A percentile compares a stretch with the other conserved stretches of the same genome.
phyloP scores from a whole-genome alignment of 352 stramenopile genomes.

The Phytopythium oedochilum region DNA sequence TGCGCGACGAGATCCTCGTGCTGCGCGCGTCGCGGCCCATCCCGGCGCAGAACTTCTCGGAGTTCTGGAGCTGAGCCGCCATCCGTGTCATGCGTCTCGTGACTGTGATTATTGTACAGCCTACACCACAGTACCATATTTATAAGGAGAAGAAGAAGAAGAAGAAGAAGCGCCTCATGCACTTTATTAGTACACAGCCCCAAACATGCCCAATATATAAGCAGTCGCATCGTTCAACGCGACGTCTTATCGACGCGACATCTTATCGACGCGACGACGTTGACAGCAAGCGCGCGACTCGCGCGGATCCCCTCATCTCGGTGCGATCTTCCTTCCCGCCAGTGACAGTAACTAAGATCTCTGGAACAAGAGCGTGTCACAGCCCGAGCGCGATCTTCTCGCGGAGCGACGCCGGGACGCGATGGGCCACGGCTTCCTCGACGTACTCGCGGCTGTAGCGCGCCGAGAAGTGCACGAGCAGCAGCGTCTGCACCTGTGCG shows the following conservation, averaged over 20 bases:
- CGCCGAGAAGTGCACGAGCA: slow-evolving; percentile 77
- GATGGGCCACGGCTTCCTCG: slow-evolving; percentile 18
- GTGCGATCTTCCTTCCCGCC: slow-evolving; percentile 4
- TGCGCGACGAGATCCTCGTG: slow-evolving; percentile 76
- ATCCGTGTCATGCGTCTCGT: not conserved
- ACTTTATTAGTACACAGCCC: no score
- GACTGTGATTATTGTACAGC: not conserved
- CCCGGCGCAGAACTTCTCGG: slow-evolving; percentile 68
- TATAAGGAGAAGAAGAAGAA: not conserved
- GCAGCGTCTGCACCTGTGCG: slow-evolving; percentile 37
- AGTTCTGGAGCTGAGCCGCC: slow-evolving; percentile 57
- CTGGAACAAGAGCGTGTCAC: not conserved
- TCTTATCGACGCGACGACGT: no score
- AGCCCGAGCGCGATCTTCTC: slow-evolving; percentile 41
- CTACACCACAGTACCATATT: slow-evolving; percentile 6
- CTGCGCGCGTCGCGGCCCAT: slow-evolving; percentile 69
- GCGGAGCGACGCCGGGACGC: slow-evolving; percentile 28
- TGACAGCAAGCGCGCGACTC: no score
- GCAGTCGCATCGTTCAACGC: no score
- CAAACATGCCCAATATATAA: no score
- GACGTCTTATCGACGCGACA: no score
- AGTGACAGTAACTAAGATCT: not conserved
- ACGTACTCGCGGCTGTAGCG: slow-evolving; percentile 42
- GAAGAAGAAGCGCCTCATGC: not conserved
- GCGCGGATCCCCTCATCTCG: no score